Evolutionary conservation across 192 early-diverging fungal species (phyloP).

Genomic region (Pilaira anomala): DNA sequence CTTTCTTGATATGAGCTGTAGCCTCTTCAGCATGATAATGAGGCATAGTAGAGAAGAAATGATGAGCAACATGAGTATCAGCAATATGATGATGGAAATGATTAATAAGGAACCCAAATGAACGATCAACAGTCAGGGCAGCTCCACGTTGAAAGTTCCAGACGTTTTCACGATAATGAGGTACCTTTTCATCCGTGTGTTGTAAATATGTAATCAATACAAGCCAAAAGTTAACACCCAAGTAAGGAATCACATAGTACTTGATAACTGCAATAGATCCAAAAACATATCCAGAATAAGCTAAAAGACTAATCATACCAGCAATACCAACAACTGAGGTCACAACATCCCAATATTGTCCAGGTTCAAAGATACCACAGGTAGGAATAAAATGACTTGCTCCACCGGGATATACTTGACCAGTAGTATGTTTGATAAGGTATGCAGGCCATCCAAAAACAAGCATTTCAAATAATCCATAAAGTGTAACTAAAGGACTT

Average conservation of each 20-base stretch:
- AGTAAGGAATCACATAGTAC: constrained; percentile 89
- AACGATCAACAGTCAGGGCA: constrained; percentile 82
- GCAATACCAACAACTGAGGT: constrained; percentile 60
- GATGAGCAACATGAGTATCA: constrained; percentile 94
- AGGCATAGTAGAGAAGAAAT: constrained; percentile 96
- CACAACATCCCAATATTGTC: constrained; percentile 67
- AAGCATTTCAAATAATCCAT: constrained; percentile 63
- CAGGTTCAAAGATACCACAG: constrained; percentile 74
- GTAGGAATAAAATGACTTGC: constrained; percentile 86
- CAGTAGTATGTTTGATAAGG: constrained; percentile 72
- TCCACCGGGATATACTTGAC: constrained; percentile 68
- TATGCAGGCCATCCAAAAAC: constrained; percentile 89
- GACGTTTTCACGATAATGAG: constrained; percentile 77
- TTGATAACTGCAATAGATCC: constrained; percentile 59
- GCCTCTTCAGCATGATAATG: constrained; percentile 92
- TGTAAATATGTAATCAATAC: constrained; percentile 93
- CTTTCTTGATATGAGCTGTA: constrained; percentile 74
- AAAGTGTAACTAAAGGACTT: constrained; percentile 65
- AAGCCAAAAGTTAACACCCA: constrained; percentile 92
- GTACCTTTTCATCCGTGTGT: constrained; percentile 84
- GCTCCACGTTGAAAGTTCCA: constrained; percentile 95
- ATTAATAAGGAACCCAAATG: constrained; percentile 84
- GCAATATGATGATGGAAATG: constrained; percentile 75
- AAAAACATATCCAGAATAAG: constrained; percentile 48
- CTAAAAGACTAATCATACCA: constrained; percentile 59